Evolutionary conservation across 169 alveolate species (phyloP).

Genomic region (Ichthyophthirius multifiliis): DNA sequence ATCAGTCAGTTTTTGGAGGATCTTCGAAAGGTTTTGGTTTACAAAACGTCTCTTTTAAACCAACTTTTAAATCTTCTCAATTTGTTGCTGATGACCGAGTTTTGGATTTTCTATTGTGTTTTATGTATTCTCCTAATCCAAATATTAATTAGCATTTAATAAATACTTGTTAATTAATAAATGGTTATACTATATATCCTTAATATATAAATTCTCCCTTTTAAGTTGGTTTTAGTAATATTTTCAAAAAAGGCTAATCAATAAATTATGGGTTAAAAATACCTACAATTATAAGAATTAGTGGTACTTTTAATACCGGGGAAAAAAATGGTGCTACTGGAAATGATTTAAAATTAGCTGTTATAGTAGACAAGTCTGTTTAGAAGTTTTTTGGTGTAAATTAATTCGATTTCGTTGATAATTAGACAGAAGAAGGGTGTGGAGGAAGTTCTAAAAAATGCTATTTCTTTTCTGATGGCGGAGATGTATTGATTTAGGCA

Average conservation of each 20-base stretch:
- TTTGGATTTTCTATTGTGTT: background rate
- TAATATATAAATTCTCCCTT: background rate
- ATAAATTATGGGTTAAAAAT: background rate
- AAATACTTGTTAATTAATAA: background rate
- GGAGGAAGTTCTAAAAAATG: background rate
- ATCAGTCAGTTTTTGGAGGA: background rate
- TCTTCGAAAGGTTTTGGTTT: background rate
- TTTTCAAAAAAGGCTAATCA: background rate
- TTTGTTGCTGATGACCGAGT: slow-evolving; percentile 1
- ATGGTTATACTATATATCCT: background rate
- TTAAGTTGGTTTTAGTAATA: background rate
- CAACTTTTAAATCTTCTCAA: background rate
- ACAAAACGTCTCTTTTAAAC: background rate
- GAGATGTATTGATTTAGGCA: background rate
- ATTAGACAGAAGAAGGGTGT: background rate
- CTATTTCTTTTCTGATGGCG: background rate
- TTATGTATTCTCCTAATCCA: background rate
- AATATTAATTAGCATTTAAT: background rate
- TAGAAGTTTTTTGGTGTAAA: background rate
- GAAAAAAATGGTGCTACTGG: background rate
- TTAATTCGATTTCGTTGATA: background rate
- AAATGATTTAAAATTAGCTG: background rate
- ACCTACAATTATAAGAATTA: background rate
- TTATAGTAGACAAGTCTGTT: background rate
- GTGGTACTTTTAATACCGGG: background rate